Percentiles rank a stretch among this genome's conserved stretches.
These are phyloP conservation scores for Pseudogymnoascus sp. DNA, from an alignment of 2,329 filamentous ascomycete species.

Conservation along the genomic window DNA sequence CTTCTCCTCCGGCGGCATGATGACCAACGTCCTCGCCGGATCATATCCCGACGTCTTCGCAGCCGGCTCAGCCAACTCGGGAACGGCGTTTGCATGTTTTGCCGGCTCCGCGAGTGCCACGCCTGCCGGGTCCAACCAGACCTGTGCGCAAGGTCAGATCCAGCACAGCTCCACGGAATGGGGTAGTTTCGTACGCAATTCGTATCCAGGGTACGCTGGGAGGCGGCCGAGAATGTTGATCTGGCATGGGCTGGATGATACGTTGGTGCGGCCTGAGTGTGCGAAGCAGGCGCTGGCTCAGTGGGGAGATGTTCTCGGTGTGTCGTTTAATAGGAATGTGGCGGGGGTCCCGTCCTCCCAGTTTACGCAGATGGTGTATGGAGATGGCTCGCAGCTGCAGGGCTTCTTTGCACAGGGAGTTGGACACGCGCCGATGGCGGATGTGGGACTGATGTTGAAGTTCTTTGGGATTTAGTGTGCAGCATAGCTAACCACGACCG, in stretches of 20 bases:
- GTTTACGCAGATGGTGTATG: slow-evolving; percentile 28
- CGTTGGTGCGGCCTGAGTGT: slow-evolving; percentile 31
- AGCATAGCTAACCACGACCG: background rate
- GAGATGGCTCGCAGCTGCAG: slow-evolving; percentile 27
- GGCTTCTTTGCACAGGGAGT: slow-evolving; percentile 27
- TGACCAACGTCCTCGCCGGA: slow-evolving; percentile 39
- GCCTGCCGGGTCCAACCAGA: slow-evolving; percentile 43
- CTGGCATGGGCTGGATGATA: slow-evolving; percentile 30
- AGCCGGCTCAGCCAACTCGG: slow-evolving; percentile 35
- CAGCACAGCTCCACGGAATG: slow-evolving; percentile 34
- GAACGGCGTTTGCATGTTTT: slow-evolving; percentile 27
- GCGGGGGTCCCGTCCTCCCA: slow-evolving; percentile 23
- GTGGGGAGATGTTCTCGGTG: slow-evolving; percentile 39
- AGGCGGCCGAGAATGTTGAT: slow-evolving; percentile 33
- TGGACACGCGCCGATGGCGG: slow-evolving; percentile 23
- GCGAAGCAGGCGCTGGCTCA: slow-evolving; percentile 37
- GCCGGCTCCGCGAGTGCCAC: slow-evolving; percentile 34
- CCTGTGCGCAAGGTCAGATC: slow-evolving; percentile 35
- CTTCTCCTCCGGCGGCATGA: slow-evolving; percentile 34
- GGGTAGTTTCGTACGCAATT: slow-evolving; percentile 37
- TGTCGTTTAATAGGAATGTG: slow-evolving; percentile 21
- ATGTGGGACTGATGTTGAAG: background rate
- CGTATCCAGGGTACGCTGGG: slow-evolving; percentile 31
- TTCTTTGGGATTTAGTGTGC: background rate
- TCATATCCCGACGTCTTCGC: slow-evolving; percentile 39